These are phyloP conservation scores for Talaromyces sp. DNA, from an alignment of 2,329 filamentous ascomycete genomes.

Conservation along the genomic window DNA sequence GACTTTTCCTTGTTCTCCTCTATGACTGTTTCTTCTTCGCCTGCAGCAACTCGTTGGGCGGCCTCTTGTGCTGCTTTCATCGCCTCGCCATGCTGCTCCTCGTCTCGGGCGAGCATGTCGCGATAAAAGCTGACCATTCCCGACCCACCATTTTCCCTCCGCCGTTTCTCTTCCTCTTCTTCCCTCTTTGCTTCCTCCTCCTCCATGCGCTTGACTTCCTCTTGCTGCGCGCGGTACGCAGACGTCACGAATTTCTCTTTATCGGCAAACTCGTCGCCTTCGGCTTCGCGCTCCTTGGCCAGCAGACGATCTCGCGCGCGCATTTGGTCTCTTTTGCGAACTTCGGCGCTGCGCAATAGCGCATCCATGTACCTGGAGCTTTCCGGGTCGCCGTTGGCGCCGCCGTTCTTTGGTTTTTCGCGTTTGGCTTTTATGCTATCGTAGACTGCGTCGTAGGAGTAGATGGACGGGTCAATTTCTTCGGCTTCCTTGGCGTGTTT, in stretches of 20 bases:
- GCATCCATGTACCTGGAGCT: slow-evolving; percentile 57
- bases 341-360: slow-evolving; percentile 54
- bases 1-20: slow-evolving; percentile 34
- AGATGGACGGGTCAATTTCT: slow-evolving; percentile 42
- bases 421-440: slow-evolving; percentile 42
- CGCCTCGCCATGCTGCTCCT: slow-evolving; percentile 52
- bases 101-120: slow-evolving; percentile 54
- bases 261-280: slow-evolving; percentile 62
- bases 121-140: slow-evolving; percentile 60
- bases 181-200: slow-evolving; percentile 53
- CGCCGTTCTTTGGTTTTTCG: slow-evolving; percentile 18
- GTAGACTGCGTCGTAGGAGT: slow-evolving; percentile 47
- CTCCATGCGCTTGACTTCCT: slow-evolving; percentile 52
- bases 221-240: slow-evolving; percentile 61
- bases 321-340: slow-evolving; percentile 59
- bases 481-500: slow-evolving; percentile 41
- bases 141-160: slow-evolving; percentile 40
- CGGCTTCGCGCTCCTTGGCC: slow-evolving; percentile 56
- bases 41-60: slow-evolving; percentile 27
- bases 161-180: slow-evolving; percentile 48
- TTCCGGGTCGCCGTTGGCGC: slow-evolving; percentile 15
- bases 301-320: slow-evolving; percentile 57
- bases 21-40: slow-evolving; percentile 29
- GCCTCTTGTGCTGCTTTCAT: slow-evolving; percentile 50
- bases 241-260: slow-evolving; percentile 64